phyloP scores from a whole-genome alignment of 306 rosid species.

The Cucurbita pepo region DNA sequence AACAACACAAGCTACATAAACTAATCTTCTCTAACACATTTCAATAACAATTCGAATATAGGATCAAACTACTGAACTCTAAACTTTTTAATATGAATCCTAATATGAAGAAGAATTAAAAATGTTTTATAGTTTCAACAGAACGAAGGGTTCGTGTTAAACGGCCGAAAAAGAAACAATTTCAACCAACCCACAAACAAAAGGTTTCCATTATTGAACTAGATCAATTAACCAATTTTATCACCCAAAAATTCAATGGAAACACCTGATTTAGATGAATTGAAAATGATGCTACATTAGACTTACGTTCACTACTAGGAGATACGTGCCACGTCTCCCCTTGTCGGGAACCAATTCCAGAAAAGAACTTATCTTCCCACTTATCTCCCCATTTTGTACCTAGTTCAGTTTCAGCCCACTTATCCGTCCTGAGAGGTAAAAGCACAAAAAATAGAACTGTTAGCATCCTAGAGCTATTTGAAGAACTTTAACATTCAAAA shows the following conservation, averaged over 20 bases:
- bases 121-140: background rate
- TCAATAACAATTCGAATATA: background rate
- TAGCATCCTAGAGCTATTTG: background rate
- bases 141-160: background rate
- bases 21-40: background rate
- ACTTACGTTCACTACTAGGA: slow-evolving; percentile 78
- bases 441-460: background rate
- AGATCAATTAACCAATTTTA: background rate
- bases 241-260: background rate
- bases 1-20: background rate
- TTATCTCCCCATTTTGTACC: slow-evolving; percentile 99
- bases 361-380: slow-evolving; percentile 95
- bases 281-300: background rate
- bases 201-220: background rate
- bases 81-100: background rate
- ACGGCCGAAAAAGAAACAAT: background rate
- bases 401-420: slow-evolving; percentile 94
- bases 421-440: slow-evolving; percentile 65
- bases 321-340: slow-evolving; percentile 99
- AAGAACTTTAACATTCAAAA: background rate
- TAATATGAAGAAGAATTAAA: background rate
- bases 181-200: background rate
- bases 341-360: slow-evolving; percentile 86
- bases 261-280: background rate
- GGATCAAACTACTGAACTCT: background rate